phyloP scores from a whole-genome alignment of 768 basidiomycete species.

The Galerina marginata region DNA sequence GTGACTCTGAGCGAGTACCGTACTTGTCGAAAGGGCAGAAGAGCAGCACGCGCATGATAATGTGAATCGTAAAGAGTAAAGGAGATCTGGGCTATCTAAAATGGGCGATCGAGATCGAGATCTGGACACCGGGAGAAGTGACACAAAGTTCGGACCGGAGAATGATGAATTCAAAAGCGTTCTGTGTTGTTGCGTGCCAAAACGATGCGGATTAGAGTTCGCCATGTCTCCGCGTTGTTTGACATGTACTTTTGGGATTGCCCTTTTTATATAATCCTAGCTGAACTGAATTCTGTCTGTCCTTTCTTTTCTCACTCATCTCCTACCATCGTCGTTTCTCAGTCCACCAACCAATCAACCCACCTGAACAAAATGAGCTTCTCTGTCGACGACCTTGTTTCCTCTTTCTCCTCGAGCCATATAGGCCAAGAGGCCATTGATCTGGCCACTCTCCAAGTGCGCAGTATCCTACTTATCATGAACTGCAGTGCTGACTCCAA shows the following conservation, averaged over 20 bases:
- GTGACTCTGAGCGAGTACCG: no score
- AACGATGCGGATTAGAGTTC: constrained; percentile 3
- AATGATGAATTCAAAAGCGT: background rate
- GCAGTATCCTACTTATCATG: constrained; percentile 10
- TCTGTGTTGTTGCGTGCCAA: background rate
- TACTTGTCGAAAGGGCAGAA: background rate
- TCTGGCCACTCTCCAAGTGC: constrained; percentile 57
- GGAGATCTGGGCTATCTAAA: constrained; percentile 7
- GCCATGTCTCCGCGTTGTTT: background rate
- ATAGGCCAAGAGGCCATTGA: constrained; percentile 62
- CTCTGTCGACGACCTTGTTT: constrained; percentile 59
- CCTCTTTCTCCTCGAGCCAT: constrained; percentile 54
- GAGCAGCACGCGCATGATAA: background rate
- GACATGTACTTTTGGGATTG: constrained; percentile 1
- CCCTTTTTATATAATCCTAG: constrained; percentile 3
- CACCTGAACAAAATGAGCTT: constrained; percentile 44
- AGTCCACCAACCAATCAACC: constrained; percentile 12
- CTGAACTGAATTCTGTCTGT: background rate
- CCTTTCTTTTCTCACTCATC: background rate
- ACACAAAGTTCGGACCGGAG: constrained; percentile 15
- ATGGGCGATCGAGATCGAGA: constrained; percentile 1
- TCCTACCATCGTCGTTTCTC: background rate
- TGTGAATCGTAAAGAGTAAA: background rate
- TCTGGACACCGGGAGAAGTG: constrained; percentile 12
- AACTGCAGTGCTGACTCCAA: background rate